phyloP scores from a whole-genome alignment of 2,329 filamentous ascomycete species.

The Botrytis pseudocinerea region DNA sequence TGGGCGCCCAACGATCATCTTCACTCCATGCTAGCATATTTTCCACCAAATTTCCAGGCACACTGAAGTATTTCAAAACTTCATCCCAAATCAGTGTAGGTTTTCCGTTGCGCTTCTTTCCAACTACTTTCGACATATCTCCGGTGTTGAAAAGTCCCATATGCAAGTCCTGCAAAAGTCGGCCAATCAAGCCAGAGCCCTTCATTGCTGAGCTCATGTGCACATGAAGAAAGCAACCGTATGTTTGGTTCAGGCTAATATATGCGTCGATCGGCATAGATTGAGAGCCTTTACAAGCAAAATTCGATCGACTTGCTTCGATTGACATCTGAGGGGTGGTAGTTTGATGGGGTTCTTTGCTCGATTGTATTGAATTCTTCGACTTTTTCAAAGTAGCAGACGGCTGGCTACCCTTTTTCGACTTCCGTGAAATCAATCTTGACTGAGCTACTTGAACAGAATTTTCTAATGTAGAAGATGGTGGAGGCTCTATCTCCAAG shows the following conservation, averaged over 20 bases:
- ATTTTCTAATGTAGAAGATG: neutral
- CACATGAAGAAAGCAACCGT: neutral
- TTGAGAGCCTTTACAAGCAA: rapidly evolving
- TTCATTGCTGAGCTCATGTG: neutral
- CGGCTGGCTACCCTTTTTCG: neutral
- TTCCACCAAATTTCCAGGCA: neutral
- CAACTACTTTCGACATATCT: neutral
- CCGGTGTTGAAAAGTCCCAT: neutral
- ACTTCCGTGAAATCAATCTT: neutral
- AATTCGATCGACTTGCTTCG: neutral
- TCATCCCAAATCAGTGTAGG: constrained; percentile 11
- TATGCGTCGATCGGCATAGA: neutral
- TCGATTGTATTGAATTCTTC: neutral
- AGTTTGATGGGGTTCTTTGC: neutral
- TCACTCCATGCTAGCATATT: neutral
- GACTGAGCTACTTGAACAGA: too few relatives aligned
- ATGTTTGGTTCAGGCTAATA: neutral
- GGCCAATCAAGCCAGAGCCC: neutral
- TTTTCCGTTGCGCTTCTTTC: neutral
- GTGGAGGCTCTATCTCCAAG: too few relatives aligned
- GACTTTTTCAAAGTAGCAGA: neutral
- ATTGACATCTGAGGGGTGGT: neutral
- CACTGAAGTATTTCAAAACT: neutral
- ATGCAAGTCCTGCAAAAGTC: neutral
- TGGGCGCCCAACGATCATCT: neutral